Percentiles rank a stretch among this genome's conserved stretches.
phyloP scores from a whole-genome alignment of 2,329 filamentous ascomycete species.

The Diaporthe citrichinensis region DNA sequence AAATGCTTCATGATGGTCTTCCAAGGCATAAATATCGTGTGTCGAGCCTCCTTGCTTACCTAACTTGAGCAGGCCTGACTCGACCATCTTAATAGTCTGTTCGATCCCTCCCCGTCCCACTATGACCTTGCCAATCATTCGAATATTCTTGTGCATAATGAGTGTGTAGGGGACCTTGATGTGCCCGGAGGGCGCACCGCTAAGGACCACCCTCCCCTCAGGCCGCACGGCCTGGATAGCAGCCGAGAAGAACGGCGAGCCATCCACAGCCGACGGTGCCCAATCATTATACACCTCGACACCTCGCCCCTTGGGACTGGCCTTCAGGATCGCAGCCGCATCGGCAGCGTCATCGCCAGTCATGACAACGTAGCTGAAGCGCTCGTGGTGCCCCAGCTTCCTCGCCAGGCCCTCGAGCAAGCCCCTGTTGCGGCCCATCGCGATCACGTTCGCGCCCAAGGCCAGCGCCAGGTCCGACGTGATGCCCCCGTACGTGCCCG shows the following conservation, averaged over 20 bases:
- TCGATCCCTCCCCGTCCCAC: neutral
- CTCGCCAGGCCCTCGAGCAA: constrained; percentile 47
- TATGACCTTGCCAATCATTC: neutral
- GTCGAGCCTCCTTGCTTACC: neutral
- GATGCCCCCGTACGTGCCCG: constrained; percentile 57
- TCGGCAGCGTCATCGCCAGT: neutral
- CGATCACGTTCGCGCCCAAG: constrained; percentile 61
- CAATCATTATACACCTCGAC: constrained; percentile 4
- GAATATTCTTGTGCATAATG: neutral
- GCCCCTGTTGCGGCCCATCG: constrained; percentile 57
- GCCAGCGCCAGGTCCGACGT: constrained; percentile 57
- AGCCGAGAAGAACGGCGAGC: neutral
- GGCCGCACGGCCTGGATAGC: neutral
- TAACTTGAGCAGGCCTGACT: neutral
- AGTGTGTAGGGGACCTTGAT: neutral
- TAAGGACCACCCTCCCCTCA: neutral
- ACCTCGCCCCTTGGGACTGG: neutral
- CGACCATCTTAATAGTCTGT: neutral
- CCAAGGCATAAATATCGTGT: neutral
- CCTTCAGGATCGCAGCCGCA: neutral
- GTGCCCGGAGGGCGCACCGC: neutral
- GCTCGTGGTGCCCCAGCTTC: neutral
- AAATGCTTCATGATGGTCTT: neutral
- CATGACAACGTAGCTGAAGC: constrained; percentile 3
- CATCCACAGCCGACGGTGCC: neutral